A percentile compares a stretch with the other conserved stretches of the same genome.
These are phyloP conservation scores for Grosmannia serpens DNA, from an alignment of 2,329 filamentous ascomycete genomes.

Conservation along the genomic window DNA sequence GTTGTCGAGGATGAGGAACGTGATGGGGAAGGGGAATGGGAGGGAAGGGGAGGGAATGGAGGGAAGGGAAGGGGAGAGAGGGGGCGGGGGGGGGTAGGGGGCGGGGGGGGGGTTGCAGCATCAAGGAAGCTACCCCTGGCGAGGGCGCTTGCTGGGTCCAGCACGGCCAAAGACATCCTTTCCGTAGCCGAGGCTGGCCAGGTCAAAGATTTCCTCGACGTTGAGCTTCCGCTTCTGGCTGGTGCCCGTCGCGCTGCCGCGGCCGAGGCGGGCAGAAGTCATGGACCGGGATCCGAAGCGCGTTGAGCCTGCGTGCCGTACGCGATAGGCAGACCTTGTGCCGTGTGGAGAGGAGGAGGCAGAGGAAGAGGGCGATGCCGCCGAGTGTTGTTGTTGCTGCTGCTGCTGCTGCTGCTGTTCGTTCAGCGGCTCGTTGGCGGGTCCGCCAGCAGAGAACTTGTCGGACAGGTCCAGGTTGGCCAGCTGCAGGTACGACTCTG, in stretches of 20 bases:
- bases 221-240: constrained; percentile 65
- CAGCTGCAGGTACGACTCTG: constrained; percentile 46
- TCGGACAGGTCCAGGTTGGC: constrained; percentile 51
- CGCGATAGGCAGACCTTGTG: constrained; percentile 13
- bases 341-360: not conserved
- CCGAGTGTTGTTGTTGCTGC: not conserved
- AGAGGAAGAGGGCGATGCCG: constrained; percentile 5
- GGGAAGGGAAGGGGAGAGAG: not conserved
- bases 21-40: not conserved
- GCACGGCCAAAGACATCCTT: constrained; percentile 45
- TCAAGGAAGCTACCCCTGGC: constrained; percentile 26
- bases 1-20: not conserved
- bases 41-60: not conserved
- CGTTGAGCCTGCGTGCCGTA: constrained; percentile 12
- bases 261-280: constrained; percentile 36
- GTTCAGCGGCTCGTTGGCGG: constrained; percentile 9
- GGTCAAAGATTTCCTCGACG: constrained; percentile 64
- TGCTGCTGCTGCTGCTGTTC: no score
- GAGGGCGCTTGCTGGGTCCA: constrained; percentile 34
- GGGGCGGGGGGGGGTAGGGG: no score
- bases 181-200: constrained; percentile 44
- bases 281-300: constrained; percentile 16
- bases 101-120: not conserved
- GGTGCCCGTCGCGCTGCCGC: constrained; percentile 46
- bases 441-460: constrained; percentile 28